Base-by-base conservation (phyloP, 805 yeast genomes). In the Metschnikowia vanudenii region DNA sequence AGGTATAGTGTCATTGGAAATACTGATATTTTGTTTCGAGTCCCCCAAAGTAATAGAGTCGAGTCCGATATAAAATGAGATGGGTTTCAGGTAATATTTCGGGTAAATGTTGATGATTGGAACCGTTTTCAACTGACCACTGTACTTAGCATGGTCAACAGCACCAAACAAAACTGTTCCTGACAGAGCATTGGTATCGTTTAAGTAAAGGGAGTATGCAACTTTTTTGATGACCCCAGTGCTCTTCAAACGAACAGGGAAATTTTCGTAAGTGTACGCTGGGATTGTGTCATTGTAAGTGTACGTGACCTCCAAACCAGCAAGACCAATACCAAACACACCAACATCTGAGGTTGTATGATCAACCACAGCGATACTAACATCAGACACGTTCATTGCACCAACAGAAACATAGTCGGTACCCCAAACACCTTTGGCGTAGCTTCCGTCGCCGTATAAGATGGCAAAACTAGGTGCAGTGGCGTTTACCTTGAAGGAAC, bases 201-300 rank as follows among this genome's bases (percentile, higher is more conserved):
- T 76, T 61, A 87, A 70, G 57, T 71, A 85, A 45, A 87, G 67
- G 0, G 92, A 85, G 61, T 84, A 87, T 0, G 78, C 78, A 34
- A 73, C 71, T 41, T 75, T 73, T 37, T 73, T 56, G 49, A 81
- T 85, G 34, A 77, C 57, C 0, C 90, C 91, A 45, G 78, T 76
- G 30, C 68, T 59, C 42, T 74, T 81, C 70, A 88, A 63, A 6
- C 29, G 39, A n/a, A 36, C 12, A 6, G 39, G 39, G 12, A 36
- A 19, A 24, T 37, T 29, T 17, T 30, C 36, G 13, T 20, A 36
- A 4, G 16, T 36, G 30, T 36, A 36, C 4, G 29, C 14, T 5
- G 7, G 7, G 14, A 17, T 6, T n/a, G 34, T 10, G 18, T 5
- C 16, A 14, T 31, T 31, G 6, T 20, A 20, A 7, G 16, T 10